These are phyloP conservation scores for Claviceps maximensis DNA, from an alignment of 2,329 filamentous ascomycete genomes.

Conservation along the genomic window DNA sequence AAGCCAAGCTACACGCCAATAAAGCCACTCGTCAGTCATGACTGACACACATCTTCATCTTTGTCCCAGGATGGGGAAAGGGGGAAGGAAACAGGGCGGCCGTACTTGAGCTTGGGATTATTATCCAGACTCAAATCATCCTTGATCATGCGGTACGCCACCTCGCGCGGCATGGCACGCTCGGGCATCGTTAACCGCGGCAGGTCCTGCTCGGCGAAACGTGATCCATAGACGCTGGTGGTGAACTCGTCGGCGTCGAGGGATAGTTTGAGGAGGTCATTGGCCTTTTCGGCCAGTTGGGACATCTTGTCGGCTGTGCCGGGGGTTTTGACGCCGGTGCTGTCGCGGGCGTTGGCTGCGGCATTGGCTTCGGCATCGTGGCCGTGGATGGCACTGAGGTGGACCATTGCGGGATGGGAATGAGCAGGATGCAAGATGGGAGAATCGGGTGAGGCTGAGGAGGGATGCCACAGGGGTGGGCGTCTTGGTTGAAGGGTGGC, in stretches of 20 bases:
- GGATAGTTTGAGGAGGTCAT: constrained; percentile 29
- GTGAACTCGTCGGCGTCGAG: constrained; percentile 48
- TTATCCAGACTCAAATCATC: constrained; percentile 87
- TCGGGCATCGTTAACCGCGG: constrained; percentile 82
- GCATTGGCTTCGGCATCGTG: neutral
- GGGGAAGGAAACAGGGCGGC: neutral
- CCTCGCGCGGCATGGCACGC: constrained; percentile 74
- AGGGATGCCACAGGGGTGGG: too few species aligned
- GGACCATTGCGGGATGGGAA: constrained; percentile 30
- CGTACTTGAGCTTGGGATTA: constrained; percentile 77
- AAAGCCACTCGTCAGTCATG: neutral
- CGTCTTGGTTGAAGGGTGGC: too few species aligned
- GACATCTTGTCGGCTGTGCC: constrained; percentile 5
- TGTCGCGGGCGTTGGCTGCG: neutral
- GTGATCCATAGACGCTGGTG: constrained; percentile 77
- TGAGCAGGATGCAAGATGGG: neutral
- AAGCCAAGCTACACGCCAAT: constrained; percentile 70
- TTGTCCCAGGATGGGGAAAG: neutral
- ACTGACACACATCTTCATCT: too few species aligned
- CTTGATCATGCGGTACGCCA: constrained; percentile 96
- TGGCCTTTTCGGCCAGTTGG: constrained; percentile 25
- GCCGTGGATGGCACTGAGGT: constrained; percentile 30
- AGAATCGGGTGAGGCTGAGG: too few species aligned
- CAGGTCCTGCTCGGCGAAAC: constrained; percentile 68
- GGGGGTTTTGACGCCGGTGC: constrained; percentile 8